These are phyloP conservation scores for Colletotrichum sp. DNA, from an alignment of 2,329 filamentous ascomycete species.

Conservation along the genomic window DNA sequence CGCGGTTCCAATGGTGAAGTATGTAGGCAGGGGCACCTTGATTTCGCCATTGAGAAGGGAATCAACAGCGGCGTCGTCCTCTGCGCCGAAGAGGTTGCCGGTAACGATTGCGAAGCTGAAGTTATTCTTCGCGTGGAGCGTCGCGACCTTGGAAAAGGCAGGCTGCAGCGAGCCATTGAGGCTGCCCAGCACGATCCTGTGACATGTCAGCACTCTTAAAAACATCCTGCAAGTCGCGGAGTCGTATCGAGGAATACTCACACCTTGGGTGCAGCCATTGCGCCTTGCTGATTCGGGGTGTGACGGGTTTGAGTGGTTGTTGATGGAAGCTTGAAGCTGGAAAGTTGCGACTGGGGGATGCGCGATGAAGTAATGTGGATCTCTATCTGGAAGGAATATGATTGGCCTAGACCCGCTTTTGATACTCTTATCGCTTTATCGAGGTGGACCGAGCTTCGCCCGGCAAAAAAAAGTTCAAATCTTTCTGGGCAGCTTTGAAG, in stretches of 20 bases:
- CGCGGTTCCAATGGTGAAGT: slow-evolving; percentile 82
- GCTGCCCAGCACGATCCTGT: slow-evolving; percentile 80
- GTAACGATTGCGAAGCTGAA: slow-evolving; percentile 86
- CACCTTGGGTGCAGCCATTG: slow-evolving; percentile 56
- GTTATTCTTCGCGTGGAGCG: slow-evolving; percentile 83
- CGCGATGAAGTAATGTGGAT: slow-evolving; percentile 11
- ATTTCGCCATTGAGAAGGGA: slow-evolving; percentile 77
- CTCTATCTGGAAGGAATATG: background rate
- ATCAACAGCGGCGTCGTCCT: slow-evolving; percentile 62
- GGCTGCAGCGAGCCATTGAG: slow-evolving; percentile 79
- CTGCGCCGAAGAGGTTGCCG: slow-evolving; percentile 79
- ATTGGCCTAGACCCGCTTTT: background rate
- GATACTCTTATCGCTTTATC: slow-evolving; percentile 23
- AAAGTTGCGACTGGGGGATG: slow-evolving; percentile 14
- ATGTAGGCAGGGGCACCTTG: slow-evolving; percentile 79
- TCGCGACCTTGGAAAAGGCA: slow-evolving; percentile 80
- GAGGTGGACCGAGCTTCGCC: slow-evolving; percentile 1
- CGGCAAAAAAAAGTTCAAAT: slow-evolving; percentile 23
- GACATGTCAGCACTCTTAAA: slow-evolving; percentile 12
- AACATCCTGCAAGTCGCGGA: background rate
- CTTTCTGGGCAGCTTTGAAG: slow-evolving; percentile 18
- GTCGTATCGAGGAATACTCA: slow-evolving; percentile 29
- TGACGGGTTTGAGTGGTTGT: background rate
- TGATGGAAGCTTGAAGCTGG: slow-evolving; percentile 1
- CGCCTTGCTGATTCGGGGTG: background rate